phyloP scores from a whole-genome alignment of 805 yeast genomes.

The Suhomyces faveliae region DNA sequence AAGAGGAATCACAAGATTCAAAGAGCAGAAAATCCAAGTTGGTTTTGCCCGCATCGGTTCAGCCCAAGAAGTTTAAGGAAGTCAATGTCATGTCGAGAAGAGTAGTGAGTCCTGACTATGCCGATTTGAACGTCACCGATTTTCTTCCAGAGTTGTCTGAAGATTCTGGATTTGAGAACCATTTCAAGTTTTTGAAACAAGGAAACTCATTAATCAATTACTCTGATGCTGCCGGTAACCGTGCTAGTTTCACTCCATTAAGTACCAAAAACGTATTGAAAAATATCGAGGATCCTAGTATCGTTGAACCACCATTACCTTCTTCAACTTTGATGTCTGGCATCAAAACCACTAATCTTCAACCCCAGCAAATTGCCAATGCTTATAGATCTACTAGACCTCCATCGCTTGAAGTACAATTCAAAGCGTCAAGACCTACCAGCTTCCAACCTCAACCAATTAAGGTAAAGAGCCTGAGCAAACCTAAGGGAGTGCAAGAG shows the following conservation, averaged over 20 bases:
- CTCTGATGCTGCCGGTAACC: slow-evolving; percentile 17
- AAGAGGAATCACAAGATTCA: background rate
- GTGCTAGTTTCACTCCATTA: slow-evolving; percentile 25
- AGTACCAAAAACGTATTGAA: slow-evolving; percentile 30
- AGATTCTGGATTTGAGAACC: slow-evolving; percentile 48
- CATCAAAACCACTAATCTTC: slow-evolving; percentile 3
- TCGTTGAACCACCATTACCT: slow-evolving; percentile 17
- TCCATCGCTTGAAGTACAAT: slow-evolving; percentile 1
- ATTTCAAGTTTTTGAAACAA: slow-evolving; percentile 34
- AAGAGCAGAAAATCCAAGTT: slow-evolving; percentile 8
- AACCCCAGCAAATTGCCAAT: slow-evolving; percentile 1
- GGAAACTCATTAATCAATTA: slow-evolving; percentile 14
- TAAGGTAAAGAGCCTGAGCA: background rate
- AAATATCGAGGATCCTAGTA: slow-evolving; percentile 19
- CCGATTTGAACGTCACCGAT: slow-evolving; percentile 40
- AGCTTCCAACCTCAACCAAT: slow-evolving; percentile 1
- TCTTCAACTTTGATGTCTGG: slow-evolving; percentile 4
- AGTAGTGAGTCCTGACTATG: slow-evolving; percentile 42
- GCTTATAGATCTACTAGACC: background rate
- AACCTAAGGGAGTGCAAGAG: slow-evolving; percentile 1
- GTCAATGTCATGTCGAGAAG: slow-evolving; percentile 43
- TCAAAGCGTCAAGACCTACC: slow-evolving; percentile 3
- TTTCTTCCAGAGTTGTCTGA: slow-evolving; percentile 48
- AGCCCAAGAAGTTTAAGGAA: slow-evolving; percentile 36
- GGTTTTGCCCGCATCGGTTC: slow-evolving; percentile 26